Evolutionary conservation across 1,284 basidiomycete genomes (phyloP).

Genomic region (Ceratobasidium papillatum): DNA sequence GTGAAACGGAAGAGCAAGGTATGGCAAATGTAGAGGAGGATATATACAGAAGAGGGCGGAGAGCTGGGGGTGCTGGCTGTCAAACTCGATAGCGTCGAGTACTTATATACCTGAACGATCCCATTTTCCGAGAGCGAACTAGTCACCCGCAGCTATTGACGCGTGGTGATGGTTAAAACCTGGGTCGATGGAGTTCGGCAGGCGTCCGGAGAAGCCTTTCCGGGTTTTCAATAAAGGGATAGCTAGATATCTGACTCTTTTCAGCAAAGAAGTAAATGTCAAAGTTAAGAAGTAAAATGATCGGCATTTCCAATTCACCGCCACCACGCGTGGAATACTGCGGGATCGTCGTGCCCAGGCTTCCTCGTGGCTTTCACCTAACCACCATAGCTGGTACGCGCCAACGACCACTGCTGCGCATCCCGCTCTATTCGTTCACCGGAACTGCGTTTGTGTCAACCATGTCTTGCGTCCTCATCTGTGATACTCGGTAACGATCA

Average conservation of each 20-base stretch:
- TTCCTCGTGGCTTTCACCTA: not conserved
- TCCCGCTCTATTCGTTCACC: constrained; percentile 6
- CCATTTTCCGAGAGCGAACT: constrained; percentile 8
- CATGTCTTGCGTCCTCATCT: not conserved
- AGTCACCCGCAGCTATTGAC: constrained; percentile 17
- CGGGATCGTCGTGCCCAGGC: constrained; percentile 22
- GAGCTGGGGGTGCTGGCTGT: constrained; percentile 1
- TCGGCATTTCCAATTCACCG: constrained; percentile 22
- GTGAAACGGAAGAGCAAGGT: not conserved
- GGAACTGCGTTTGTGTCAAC: constrained; percentile 19
- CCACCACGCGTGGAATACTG: constrained; percentile 33
- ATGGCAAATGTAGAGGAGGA: not conserved
- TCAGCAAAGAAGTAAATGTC: not conserved
- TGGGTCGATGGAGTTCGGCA: not conserved
- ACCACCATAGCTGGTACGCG: constrained; percentile 11
- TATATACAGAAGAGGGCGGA: not conserved
- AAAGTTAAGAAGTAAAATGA: not conserved
- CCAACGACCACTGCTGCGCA: constrained; percentile 16
- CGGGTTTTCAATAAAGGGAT: constrained; percentile 12
- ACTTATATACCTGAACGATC: constrained; percentile 17
- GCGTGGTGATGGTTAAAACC: not conserved
- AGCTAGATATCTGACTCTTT: constrained; percentile 1
- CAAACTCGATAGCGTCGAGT: constrained; percentile 1
- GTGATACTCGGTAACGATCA: not conserved
- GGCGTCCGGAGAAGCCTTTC: constrained; percentile 7